phyloP scores from a whole-genome alignment of 2,329 filamentous ascomycete species.

The Aspergillus sp. region DNA sequence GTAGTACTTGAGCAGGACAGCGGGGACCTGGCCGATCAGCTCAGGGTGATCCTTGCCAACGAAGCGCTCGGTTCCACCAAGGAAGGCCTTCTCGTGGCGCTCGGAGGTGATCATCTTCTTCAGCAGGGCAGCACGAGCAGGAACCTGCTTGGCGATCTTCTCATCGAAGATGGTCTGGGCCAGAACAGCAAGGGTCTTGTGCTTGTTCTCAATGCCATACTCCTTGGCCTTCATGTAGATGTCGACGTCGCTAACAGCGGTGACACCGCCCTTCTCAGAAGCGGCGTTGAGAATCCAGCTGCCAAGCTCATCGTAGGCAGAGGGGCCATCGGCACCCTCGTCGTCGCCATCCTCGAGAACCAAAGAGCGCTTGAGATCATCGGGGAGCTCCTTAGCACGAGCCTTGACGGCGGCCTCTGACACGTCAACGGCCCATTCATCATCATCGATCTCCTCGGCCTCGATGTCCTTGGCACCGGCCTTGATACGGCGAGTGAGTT shows the following conservation, averaged over 20 bases:
- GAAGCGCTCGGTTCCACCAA: slow-evolving; percentile 93
- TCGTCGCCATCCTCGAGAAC: slow-evolving; percentile 78
- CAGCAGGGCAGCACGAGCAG: slow-evolving; percentile 78
- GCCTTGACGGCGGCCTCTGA: slow-evolving; percentile 94
- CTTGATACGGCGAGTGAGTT: slow-evolving; percentile 77
- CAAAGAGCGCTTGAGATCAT: slow-evolving; percentile 89
- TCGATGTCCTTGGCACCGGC: slow-evolving; percentile 72
- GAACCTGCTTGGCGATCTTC: slow-evolving; percentile 84
- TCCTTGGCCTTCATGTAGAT: slow-evolving; percentile 98
- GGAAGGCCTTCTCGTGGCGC: slow-evolving; percentile 90
- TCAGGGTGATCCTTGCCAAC: slow-evolving; percentile 79
- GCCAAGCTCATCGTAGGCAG: slow-evolving; percentile 84
- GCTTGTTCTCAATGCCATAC: slow-evolving; percentile 89
- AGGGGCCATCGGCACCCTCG: slow-evolving; percentile 76
- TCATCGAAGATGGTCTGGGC: slow-evolving; percentile 93
- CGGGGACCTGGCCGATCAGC: slow-evolving; percentile 74
- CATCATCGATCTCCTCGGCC: slow-evolving; percentile 71
- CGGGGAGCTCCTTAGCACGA: slow-evolving; percentile 88
- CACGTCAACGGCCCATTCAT: slow-evolving; percentile 95
- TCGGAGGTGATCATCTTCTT: slow-evolving; percentile 92
- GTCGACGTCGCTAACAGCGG: slow-evolving; percentile 81
- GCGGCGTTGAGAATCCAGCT: slow-evolving; percentile 84
- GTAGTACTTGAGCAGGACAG: slow-evolving; percentile 87
- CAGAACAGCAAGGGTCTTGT: slow-evolving; percentile 88
- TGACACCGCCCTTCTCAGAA: slow-evolving; percentile 69